Evolutionary conservation across 1,139 yeast species (phyloP), one percentile per base, ranked within the genome.

Genomic region (Barnettozyma hawaiiensis): DNA sequence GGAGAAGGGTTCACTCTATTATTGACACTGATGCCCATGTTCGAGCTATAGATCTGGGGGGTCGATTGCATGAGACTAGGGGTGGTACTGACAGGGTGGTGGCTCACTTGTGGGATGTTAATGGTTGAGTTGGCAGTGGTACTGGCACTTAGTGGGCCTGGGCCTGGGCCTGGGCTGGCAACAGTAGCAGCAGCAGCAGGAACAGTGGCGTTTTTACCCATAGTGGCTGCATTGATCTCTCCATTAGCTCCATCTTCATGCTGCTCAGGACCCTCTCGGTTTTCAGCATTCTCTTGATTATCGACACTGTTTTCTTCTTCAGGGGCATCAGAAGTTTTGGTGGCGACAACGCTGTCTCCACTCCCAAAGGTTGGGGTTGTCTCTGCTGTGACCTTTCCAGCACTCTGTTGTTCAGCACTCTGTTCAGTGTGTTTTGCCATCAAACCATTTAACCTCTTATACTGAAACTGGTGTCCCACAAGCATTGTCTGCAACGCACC

Each of bases 391-490:
- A n/a, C n/a, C n/a, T n/a, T n/a, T n/a, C n/a, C n/a, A n/a, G n/a
- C n/a, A n/a, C n/a, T n/a, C n/a, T n/a, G n/a, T n/a, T n/a, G n/a
- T n/a, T n/a, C n/a, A n/a, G n/a, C n/a, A n/a, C 9, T 21, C 18
- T 32, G 26, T n/a, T 32, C 35, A 6, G 24, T 20, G 8, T 45
- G 51, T 23, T 46, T 44, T 7, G 38, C 27, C 8, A 52, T 39
- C 11, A 52, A 32, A 18, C 41, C 31, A 8, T 47, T 29, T 11
- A 54, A 18, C 15, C 45, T 45, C 41, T 47, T 51, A 36, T 35
- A 47, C 34, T 51, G 55, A 19, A 39, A 42, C 35, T 54, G 33
- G 15, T 51, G 47, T 3, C 53, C 51, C 10, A 41, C 36, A 5
- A 45, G 24, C 18, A 45, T 15, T 2, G 53, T 41, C 18, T 55